phyloP scores from a whole-genome alignment of 345 rosid genomes.

The Rhizophora apiculata region DNA sequence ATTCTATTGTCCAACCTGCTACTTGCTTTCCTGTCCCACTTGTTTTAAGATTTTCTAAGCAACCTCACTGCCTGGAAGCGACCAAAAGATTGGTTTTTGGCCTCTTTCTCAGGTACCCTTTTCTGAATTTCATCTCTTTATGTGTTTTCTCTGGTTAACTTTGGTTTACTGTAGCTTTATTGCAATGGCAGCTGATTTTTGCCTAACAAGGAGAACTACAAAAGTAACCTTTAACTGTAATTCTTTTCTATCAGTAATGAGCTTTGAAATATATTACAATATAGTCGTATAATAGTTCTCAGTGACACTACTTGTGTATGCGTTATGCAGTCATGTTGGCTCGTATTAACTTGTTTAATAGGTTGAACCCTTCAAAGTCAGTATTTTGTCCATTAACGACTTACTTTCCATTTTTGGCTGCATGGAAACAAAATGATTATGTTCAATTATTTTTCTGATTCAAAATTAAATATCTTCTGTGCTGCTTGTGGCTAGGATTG shows the following conservation, averaged over 20 bases:
- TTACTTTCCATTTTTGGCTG: not conserved
- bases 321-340: not conserved
- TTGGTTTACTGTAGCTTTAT: not conserved
- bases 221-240: conserved; percentile 6
- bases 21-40: conserved; percentile 1
- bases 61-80: conserved; percentile 14
- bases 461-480: conserved; percentile 11
- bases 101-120: conserved; percentile 5
- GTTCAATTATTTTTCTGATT: no score
- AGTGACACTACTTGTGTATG: no score
- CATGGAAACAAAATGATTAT: no score
- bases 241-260: not conserved
- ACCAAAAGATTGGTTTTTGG: conserved; percentile 7
- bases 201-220: not conserved
- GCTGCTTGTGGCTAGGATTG: conserved; percentile 30
- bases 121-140: no score
- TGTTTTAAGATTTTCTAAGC: conserved; percentile 9
- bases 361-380: not conserved
- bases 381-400: not conserved
- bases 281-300: not conserved
- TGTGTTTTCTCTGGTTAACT: not conserved
- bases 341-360: conserved; percentile 1
- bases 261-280: not conserved
- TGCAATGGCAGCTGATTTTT: not conserved
- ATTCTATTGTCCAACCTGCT: conserved; percentile 4